Evolutionary conservation across 352 stramenopile genomes (phyloP).

Genomic region (Globisporangium viniferum): DNA sequence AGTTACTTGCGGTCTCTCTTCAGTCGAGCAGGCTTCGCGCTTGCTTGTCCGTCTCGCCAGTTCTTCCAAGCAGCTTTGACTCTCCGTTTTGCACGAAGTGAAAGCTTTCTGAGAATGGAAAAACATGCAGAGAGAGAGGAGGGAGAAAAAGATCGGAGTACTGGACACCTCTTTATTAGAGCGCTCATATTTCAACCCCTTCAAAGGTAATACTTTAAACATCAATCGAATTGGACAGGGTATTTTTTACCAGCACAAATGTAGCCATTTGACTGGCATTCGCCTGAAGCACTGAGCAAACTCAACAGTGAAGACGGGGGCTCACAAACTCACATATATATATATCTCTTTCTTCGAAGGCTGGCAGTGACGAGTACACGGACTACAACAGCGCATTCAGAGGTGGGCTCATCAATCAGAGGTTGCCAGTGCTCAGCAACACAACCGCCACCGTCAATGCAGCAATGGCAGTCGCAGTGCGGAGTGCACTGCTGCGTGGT

Average conservation of each 20-base stretch:
- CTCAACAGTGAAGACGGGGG: background rate
- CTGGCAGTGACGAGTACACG: background rate
- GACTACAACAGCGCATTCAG: background rate
- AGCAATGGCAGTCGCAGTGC: background rate
- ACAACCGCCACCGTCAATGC: background rate
- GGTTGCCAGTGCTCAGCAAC: background rate
- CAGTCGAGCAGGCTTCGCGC: too few relatives aligned
- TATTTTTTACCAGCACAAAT: background rate
- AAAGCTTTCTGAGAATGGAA: constrained; percentile 4
- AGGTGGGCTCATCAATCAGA: background rate
- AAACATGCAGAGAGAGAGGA: background rate
- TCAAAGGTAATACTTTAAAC: background rate
- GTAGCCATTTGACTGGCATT: background rate
- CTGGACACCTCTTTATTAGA: background rate
- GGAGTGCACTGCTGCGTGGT: background rate
- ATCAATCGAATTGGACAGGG: background rate
- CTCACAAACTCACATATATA: background rate
- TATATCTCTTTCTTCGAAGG: background rate
- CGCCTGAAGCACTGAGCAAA: background rate
- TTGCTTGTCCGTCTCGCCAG: background rate
- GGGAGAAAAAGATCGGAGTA: constrained; percentile 12
- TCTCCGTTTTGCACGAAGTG: background rate
- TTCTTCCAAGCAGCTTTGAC: background rate
- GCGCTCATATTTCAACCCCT: background rate
- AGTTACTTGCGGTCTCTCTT: background rate